These are phyloP conservation scores for Hypoxylon subgilvum DNA, from an alignment of 495 filamentous ascomycete species.

Conservation along the genomic window DNA sequence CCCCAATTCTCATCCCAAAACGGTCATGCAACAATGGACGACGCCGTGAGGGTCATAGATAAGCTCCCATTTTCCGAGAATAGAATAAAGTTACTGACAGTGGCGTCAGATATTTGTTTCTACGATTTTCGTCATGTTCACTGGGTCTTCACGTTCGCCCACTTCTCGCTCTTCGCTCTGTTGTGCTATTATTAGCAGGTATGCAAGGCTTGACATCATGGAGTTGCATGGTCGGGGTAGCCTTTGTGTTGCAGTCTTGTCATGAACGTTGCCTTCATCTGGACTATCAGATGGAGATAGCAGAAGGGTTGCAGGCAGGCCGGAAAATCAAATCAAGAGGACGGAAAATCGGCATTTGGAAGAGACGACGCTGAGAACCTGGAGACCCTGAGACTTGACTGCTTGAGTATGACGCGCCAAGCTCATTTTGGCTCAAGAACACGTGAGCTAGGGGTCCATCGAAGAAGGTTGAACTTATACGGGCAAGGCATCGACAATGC, in stretches of 20 bases:
- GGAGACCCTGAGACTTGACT: no score
- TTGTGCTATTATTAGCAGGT: constrained; percentile 8
- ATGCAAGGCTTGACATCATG: not conserved
- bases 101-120: not conserved
- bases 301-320: no score
- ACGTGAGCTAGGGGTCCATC: constrained; percentile 6
- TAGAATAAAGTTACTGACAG: constrained; percentile 18
- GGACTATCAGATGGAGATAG: not conserved
- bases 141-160: no score
- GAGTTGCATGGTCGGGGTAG: not conserved
- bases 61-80: constrained; percentile 12
- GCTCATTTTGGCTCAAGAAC: not conserved
- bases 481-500: not conserved
- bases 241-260: not conserved
- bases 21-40: constrained; percentile 24
- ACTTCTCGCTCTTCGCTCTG: no score
- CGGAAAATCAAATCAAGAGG: not conserved
- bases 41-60: constrained; percentile 16
- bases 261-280: not conserved
- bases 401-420: no score
- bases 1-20: constrained; percentile 17
- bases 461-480: constrained; percentile 7
- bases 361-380: not conserved
- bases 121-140: not conserved
- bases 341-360: not conserved